These are phyloP conservation scores for Eucalyptus curtisii DNA, from an alignment of 345 rosid genomes.

Conservation along the genomic window DNA sequence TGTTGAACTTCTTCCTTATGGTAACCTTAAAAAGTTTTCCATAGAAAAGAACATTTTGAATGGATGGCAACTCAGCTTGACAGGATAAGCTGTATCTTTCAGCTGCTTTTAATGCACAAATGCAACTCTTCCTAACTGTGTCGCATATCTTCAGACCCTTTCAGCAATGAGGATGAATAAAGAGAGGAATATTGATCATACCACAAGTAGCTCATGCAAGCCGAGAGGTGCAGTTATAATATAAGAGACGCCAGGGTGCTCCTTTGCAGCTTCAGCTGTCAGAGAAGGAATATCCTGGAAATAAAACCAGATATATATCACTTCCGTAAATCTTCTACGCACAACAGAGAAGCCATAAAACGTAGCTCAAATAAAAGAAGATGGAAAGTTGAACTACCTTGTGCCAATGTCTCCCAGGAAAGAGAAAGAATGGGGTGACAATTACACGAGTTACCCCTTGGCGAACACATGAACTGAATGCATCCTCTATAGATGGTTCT, in stretches of 20 bases:
- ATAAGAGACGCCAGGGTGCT: slow-evolving; percentile 53
- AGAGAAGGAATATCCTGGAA: slow-evolving; percentile 73
- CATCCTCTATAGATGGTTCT: slow-evolving; percentile 77
- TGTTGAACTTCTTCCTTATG: neutral
- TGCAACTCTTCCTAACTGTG: neutral
- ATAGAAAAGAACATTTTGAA: neutral
- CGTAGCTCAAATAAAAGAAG: neutral
- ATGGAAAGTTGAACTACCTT: slow-evolving; percentile 32
- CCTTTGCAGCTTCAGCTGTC: slow-evolving; percentile 89
- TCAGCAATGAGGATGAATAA: neutral
- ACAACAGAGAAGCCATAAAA: neutral
- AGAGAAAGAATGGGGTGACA: slow-evolving; percentile 85
- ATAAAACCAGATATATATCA: neutral
- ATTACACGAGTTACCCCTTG: slow-evolving; percentile 77
- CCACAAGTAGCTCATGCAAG: slow-evolving; percentile 73
- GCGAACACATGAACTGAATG: slow-evolving; percentile 57
- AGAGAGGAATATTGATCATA: slow-evolving; percentile 14
- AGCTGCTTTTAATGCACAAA: neutral
- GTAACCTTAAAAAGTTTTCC: neutral
- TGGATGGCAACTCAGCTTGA: neutral
- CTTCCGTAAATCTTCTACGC: neutral
- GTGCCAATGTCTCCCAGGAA: slow-evolving; percentile 94
- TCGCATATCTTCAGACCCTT: neutral
- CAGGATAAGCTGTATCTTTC: neutral
- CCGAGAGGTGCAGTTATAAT: slow-evolving; percentile 90